Evolutionary conservation across 2,329 filamentous ascomycete genomes (phyloP).

Genomic region (Fusarium sp.): DNA sequence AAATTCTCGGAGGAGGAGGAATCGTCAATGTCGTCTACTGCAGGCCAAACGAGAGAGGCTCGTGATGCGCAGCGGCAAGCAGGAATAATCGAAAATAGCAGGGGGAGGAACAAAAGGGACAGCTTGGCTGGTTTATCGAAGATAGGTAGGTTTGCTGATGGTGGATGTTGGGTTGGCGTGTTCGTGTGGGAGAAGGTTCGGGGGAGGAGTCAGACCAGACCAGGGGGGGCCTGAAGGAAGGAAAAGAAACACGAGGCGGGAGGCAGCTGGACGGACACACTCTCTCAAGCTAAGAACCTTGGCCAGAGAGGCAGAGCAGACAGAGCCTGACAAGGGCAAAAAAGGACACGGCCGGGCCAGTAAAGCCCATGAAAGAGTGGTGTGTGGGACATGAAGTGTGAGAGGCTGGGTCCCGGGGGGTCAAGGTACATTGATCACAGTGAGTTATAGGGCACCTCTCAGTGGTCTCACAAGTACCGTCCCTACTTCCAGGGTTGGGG

Average conservation of each 20-base stretch:
- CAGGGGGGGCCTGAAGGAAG: slow-evolving; percentile 12
- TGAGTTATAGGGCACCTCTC: neutral
- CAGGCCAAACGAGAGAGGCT: slow-evolving; percentile 31
- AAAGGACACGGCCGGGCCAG: neutral
- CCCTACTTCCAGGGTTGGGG: neutral
- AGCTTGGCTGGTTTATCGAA: slow-evolving; percentile 44
- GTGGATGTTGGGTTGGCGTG: slow-evolving; percentile 28
- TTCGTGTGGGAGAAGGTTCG: slow-evolving; percentile 38
- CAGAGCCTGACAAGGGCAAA: neutral
- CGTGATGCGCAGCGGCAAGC: slow-evolving; percentile 37
- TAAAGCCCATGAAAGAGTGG: neutral
- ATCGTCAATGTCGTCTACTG: slow-evolving; percentile 20
- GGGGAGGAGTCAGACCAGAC: slow-evolving; percentile 39
- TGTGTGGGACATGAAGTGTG: slow-evolving; percentile 9
- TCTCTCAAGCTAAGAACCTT: neutral
- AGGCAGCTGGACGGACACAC: slow-evolving; percentile 10
- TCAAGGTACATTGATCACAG: slow-evolving; percentile 16
- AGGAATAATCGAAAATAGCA: slow-evolving; percentile 29
- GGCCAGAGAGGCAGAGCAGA: slow-evolving; percentile 24
- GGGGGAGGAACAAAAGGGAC: slow-evolving; percentile 40
- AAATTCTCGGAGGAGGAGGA: slow-evolving; percentile 14
- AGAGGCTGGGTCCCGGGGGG: neutral
- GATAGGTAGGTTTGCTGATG: slow-evolving; percentile 34
- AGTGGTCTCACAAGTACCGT: neutral
- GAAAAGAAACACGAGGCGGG: slow-evolving; percentile 24